Base-by-base conservation (phyloP, 495 filamentous ascomycete genomes). In the Talaromyces adpressus region DNA sequence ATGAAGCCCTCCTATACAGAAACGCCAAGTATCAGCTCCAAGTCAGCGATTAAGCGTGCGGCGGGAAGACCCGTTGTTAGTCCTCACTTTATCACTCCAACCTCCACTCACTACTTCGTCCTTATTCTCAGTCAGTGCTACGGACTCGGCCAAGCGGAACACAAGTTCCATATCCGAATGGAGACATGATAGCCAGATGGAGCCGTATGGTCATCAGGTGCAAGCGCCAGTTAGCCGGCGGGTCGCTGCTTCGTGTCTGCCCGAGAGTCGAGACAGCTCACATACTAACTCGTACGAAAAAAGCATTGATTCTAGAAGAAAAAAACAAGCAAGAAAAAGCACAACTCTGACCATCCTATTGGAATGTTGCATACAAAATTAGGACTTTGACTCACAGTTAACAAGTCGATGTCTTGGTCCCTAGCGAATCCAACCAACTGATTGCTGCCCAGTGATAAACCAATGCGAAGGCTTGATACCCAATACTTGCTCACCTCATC, bases 391-490 rank as follows among this genome's bases (percentile, higher is more conserved):
- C 45, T 49, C 45, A 49, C 18, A 49, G 1, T 49, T 22, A 49
- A 18, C 45, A 49, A 12, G n/a, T 49, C 8, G 3, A 49, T 49
- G n/a, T 1, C 18, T 49, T 56, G 53, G 53, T 23, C 53, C 53
- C 23, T 54, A 20, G 45, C 45, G 18, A 49, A 14, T 49, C n/a
- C 18, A 49, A 20, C n/a, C 45, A 49, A 18, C 45, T 62, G 49
- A 62, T 64, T 64, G 63, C 66, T 70, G 67, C 64, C 69, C 69
- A 73, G 66, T 30, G 9, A 27, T 1, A 25, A 23, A n/a, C 52
- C 63, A 56, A 41, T 59, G 54, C 47, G 29, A n/a, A 36, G 58
- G 45, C 52, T 78, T 79, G 76, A 72, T 79, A 76, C 77, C 77
- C 77, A 79, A 79, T 56, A 27, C 52, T 9, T 23, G 20, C 52